Evolutionary conservation across 805 yeast genomes (phyloP), one percentile per base, ranked within the genome.

Genomic region (Teunomyces funiuensis): DNA sequence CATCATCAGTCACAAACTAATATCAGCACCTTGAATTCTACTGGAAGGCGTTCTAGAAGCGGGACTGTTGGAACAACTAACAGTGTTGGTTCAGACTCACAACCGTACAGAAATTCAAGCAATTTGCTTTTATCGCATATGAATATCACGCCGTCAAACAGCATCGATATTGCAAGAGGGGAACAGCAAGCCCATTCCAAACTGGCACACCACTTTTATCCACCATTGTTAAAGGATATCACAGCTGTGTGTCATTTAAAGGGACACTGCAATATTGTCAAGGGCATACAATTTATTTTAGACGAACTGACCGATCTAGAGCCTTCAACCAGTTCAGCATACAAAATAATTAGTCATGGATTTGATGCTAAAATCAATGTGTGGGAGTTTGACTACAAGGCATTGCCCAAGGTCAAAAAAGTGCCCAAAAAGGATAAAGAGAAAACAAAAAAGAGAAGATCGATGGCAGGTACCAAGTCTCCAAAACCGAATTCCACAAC

Each of bases 331-430:
- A 19, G 36, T 6, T 55, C 51, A 43, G 47, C 56, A 3, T 69
- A 69, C 47, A 63, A 63, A 41, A 44, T 69, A 29, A 50, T 67
- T 2, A 62, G 70, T 37, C 60, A 68, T 48, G 75, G 74, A 1
- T 52, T 48, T 41, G 75, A 70, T 45, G 73, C 71, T 1, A 63
- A 65, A 39, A 55, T 67, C 5, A 55, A 67, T n/a, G 44, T 68
- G 11, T 70, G 75, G 75, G 75, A 70, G 40, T 68, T 70, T 52
- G 73, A 70, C 44, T 63, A 63, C 44, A 66, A 65, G 42, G 71
- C 73, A 3, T 54, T 70, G 18, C 39, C 41, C 4, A 23, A 22
- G 11, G 20, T 14, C 7, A 28, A 22, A 16, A 26, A 39, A 13
- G 33, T 23, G 8, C 33, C 33, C 9, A 23, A 40, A 11, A 43